Percentiles rank a stretch among this genome's conserved stretches.
phyloP scores from a whole-genome alignment of 2,329 filamentous ascomycete genomes.

The Pezicula radicicola region DNA sequence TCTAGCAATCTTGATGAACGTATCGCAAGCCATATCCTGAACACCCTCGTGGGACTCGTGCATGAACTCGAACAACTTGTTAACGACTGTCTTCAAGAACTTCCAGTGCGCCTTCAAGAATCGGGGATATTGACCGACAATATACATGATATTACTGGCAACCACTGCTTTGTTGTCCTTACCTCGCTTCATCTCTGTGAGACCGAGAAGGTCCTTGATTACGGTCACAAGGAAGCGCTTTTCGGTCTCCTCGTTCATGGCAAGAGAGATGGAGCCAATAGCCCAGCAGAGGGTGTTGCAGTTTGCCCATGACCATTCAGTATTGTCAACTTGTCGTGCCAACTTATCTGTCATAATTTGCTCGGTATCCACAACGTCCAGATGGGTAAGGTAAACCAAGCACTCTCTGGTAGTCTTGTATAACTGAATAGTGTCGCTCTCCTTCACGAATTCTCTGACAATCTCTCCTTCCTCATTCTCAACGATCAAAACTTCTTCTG shows the following conservation, averaged over 20 bases:
- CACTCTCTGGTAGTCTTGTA: conserved; percentile 99
- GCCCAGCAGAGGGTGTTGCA: conserved; percentile 99
- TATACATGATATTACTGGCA: conserved; percentile 99
- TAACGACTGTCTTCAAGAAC: conserved; percentile 98
- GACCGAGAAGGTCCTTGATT: conserved; percentile 93
- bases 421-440: conserved; percentile 96
- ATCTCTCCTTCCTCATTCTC: conserved; percentile 99
- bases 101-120: conserved; percentile 99
- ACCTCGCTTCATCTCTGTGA: conserved; percentile 98
- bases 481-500: conserved; percentile 97
- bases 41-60: conserved; percentile 99
- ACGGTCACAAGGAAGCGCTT: conserved; percentile 98
- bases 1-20: conserved; percentile 98
- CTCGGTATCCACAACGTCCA: conserved; percentile 96
- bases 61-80: conserved; percentile 99
- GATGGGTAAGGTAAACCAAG: conserved; percentile 92
- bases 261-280: conserved; percentile 95
- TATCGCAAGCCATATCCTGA: conserved; percentile 99
- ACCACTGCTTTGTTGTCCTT: conserved; percentile 99
- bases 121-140: conserved; percentile 96
- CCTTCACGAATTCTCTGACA: conserved; percentile 97
- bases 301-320: conserved; percentile 99
- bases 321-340: conserved; percentile 88
- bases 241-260: conserved; percentile 99
- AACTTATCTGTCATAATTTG: conserved; percentile 99